Evolutionary conservation across 2,329 filamentous ascomycete genomes (phyloP).

Genomic region (Pseudocercospora vitis): DNA sequence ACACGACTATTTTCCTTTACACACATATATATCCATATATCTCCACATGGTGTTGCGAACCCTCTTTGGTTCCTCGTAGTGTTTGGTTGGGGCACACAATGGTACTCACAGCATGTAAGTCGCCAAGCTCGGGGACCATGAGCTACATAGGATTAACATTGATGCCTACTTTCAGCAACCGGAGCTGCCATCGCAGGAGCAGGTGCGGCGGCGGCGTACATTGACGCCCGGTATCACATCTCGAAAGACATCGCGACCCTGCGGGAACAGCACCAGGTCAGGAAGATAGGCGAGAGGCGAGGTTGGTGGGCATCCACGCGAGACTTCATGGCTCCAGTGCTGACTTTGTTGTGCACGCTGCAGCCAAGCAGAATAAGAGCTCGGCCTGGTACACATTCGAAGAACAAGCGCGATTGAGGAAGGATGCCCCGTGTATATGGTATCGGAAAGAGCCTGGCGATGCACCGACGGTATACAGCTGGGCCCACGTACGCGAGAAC

Average conservation of each 20-base stretch:
- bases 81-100: too few relatives aligned
- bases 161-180: conserved; percentile 8
- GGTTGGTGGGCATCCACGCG: background rate
- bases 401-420: conserved; percentile 42
- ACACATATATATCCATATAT: too few relatives aligned
- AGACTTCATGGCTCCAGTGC: background rate
- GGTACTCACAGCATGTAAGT: background rate
- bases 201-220: conserved; percentile 68
- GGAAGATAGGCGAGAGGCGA: conserved; percentile 12
- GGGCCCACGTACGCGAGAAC: conserved; percentile 56
- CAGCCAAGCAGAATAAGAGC: conserved; percentile 53
- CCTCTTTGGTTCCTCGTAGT: too few relatives aligned
- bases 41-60: too few relatives aligned
- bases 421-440: conserved; percentile 62
- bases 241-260: conserved; percentile 63
- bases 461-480: conserved; percentile 51
- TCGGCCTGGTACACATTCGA: conserved; percentile 68
- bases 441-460: conserved; percentile 55
- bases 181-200: conserved; percentile 48
- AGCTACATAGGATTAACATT: background rate
- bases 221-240: conserved; percentile 69
- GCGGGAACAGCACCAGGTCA: conserved; percentile 16
- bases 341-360: conserved; percentile 18
- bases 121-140: background rate
- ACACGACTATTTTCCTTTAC: too few relatives aligned